Percentiles rank a stretch among this genome's conserved stretches.
phyloP scores from a whole-genome alignment of 139 green algal genomes.

The Limnomonas spitsbergensis region DNA sequence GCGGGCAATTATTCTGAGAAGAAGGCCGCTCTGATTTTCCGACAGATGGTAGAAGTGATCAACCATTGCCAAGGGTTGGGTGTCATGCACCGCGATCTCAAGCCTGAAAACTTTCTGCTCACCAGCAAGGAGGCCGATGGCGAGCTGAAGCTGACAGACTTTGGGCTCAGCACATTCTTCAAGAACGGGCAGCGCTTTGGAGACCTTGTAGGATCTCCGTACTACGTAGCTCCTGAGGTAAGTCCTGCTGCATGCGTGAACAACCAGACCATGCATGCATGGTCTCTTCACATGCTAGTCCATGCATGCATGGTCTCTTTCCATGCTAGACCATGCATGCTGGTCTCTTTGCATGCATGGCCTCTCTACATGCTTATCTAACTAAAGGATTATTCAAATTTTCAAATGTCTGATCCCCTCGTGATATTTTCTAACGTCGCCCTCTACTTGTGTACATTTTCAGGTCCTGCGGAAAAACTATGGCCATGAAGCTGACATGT shows the following conservation, averaged over 20 bases:
- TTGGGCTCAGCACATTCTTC: slow-evolving; percentile 75
- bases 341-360: too few relatives aligned
- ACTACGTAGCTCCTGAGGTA: slow-evolving; percentile 81
- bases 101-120: slow-evolving; percentile 95
- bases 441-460: not conserved
- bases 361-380: too few relatives aligned
- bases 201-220: slow-evolving; percentile 83
- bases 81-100: slow-evolving; percentile 88
- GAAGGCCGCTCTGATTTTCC: slow-evolving; percentile 62
- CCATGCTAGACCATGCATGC: too few relatives aligned
- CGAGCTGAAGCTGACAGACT: slow-evolving; percentile 82
- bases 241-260: not conserved
- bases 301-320: too few relatives aligned
- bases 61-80: slow-evolving; percentile 90
- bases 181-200: slow-evolving; percentile 80
- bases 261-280: too few relatives aligned
- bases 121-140: slow-evolving; percentile 56
- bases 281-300: too few relatives aligned
- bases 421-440: too few relatives aligned
- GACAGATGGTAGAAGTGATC: slow-evolving; percentile 90
- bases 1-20: slow-evolving; percentile 74
- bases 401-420: too few relatives aligned
- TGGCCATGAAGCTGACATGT: slow-evolving; percentile 76
- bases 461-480: slow-evolving; percentile 72
- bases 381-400: too few relatives aligned